These are phyloP conservation scores for Claviceps arundinis DNA, from an alignment of 2,329 filamentous ascomycete genomes.

Conservation along the genomic window DNA sequence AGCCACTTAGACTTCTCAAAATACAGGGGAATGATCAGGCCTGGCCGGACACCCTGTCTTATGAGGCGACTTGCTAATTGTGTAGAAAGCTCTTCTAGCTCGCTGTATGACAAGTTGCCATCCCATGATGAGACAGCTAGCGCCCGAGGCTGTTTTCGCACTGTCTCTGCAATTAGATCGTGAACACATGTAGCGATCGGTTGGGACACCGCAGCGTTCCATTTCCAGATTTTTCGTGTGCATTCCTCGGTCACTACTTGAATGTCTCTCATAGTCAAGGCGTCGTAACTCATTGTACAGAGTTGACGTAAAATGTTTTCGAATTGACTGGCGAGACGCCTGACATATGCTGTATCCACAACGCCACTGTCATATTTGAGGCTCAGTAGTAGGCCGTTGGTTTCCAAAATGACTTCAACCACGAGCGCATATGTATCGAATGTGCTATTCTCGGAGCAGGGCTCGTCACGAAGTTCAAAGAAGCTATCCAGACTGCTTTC, in stretches of 20 bases:
- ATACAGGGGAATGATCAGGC: conserved; percentile 32
- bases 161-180: conserved; percentile 29
- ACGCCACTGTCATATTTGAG: too few species aligned
- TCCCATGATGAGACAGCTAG: conserved; percentile 37
- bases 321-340: background rate
- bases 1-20: conserved; percentile 37
- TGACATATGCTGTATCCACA: too few species aligned
- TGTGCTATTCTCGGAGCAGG: too few species aligned
- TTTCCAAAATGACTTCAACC: too few species aligned
- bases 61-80: conserved; percentile 26
- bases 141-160: conserved; percentile 21
- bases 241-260: too few species aligned
- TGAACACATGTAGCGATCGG: conserved; percentile 31
- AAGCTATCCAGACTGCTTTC: background rate
- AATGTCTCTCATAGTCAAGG: background rate
- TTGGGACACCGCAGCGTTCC: conserved; percentile 30
- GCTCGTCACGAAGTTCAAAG: background rate
- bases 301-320: background rate
- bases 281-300: too few species aligned
- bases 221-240: conserved; percentile 26
- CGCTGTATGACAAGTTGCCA: conserved; percentile 27
- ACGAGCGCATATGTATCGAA: too few species aligned
- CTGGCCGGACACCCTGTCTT: conserved; percentile 21
- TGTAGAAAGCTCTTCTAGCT: conserved; percentile 30
- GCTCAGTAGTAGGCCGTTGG: too few species aligned